Evolutionary conservation across 176 grass and related monocot genomes (phyloP).

Genomic region (Echinochloa phyllopogon): DNA sequence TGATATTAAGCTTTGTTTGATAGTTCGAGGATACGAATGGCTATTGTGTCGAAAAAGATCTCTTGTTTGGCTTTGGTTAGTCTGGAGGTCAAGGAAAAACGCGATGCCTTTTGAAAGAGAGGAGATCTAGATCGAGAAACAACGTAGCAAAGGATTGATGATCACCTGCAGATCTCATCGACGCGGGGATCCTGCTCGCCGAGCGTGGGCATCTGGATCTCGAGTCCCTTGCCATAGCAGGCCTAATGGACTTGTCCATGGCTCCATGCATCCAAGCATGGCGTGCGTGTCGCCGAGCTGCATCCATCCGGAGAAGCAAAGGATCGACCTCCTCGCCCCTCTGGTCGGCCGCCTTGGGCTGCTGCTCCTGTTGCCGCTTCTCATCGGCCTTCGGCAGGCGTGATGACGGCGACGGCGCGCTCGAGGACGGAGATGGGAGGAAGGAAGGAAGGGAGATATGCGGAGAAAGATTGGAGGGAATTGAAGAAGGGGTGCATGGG

Average conservation of each 20-base stretch:
- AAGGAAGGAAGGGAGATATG: too few relatives aligned
- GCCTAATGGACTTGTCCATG: constrained; percentile 86
- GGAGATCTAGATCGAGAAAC: constrained; percentile 44
- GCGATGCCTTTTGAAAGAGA: not conserved
- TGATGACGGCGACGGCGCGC: too few relatives aligned
- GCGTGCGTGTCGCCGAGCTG: constrained; percentile 98
- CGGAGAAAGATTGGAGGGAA: too few relatives aligned
- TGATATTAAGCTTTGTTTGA: too few relatives aligned
- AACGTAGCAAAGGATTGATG: not conserved
- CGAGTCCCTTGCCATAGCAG: constrained; percentile 88
- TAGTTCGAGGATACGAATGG: too few relatives aligned
- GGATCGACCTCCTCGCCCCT: constrained; percentile 64
- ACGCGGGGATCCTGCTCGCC: constrained; percentile 85
- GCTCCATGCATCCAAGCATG: constrained; percentile 91
- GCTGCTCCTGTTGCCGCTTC: constrained; percentile 1
- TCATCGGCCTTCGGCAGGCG: too few relatives aligned
- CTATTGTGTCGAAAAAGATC: not conserved
- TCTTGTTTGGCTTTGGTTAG: constrained; percentile 8
- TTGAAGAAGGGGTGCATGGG: too few relatives aligned
- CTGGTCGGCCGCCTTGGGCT: constrained; percentile 6
- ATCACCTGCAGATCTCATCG: constrained; percentile 88
- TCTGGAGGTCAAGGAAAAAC: not conserved
- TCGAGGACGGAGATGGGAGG: too few relatives aligned
- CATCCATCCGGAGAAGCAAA: constrained; percentile 98
- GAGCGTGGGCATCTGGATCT: constrained; percentile 94